Base-by-base conservation (phyloP, 2,329 filamentous ascomycete species). In the Pseudogymnoascus verrucosus region DNA sequence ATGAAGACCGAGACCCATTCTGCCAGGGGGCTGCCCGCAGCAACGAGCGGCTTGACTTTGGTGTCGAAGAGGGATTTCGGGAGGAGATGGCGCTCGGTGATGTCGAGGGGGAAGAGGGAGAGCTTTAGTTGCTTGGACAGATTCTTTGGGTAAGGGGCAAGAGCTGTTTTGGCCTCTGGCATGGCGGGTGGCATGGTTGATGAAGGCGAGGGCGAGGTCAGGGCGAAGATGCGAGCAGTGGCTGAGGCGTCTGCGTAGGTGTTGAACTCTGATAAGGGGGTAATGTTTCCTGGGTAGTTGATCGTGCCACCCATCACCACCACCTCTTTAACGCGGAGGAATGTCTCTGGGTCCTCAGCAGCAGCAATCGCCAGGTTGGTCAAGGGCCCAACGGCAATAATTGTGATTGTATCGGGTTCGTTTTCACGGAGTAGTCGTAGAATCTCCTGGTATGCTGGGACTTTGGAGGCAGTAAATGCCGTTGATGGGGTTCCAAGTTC, bases 221-320 rank as follows among this genome's bases (percentile, higher is more conserved):
- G 79, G 5, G 90, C 89, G 71, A 88, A 93, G 16, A 95, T 83
- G 12, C 89, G 83, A 10, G 90, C 90, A 0, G 89, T 85, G 28
- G 90, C 89, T 42, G 90, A 82, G 19, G 89, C 82, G 74, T 99
- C 96, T 64, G 95, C 93, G 72, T 91, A 96, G 64, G 89, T 89
- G 79, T 99, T 99, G 83, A 99, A 99, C 75, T 99, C 95, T 67
- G 90, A 91, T 11, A 89, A 84, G 1, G 95, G 93, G 54, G 86
- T 87, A 71, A 90, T 86, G 75, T 99, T 99, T 69, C 95, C 95
- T 61, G 87, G 83, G 51, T 86, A 78, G 65, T 89, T 82, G 62
- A 99, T 84, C 23, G 90, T 88, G 65, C 95, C 95, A 65, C 93
- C 95, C 95, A 99, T 99, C 57, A 97, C 90, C 3, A 96, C 88